Evolutionary conservation across 2,329 filamentous ascomycete genomes (phyloP), one percentile per base, ranked within the genome.

Genomic region (Fusarium torulosum): DNA sequence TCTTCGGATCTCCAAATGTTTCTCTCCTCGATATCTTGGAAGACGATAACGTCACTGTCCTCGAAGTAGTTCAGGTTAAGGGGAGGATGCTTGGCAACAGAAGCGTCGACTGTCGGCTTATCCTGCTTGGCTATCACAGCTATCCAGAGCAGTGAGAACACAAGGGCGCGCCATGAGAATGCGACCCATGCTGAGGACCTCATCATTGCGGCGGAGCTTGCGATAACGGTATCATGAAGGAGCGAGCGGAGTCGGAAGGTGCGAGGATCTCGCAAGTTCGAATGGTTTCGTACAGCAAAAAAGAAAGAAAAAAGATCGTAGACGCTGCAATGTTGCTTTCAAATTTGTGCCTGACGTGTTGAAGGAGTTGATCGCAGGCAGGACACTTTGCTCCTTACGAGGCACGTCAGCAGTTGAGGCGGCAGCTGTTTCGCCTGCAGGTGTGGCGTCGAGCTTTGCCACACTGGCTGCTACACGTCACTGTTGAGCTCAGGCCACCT

Each of bases 21-120:
- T 61, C 85, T 84, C 40, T 85, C 85, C 15, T 84, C 78, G 49
- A 82, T 75, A 76, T 97, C 91, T 72, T 91, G 89, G 75, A 93
- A 89, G 44, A 98, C 80, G 60, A 97, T 84, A 51, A 91, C 87
- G 77, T 97, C 90, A 69, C 92, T 94, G 77, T 95, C 92, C 75
- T 96, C 90, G 76, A 99, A 98, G 80, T 97, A 99, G 80, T 91
- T 91, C 69, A 97, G 82, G 76, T 89, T 89, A 53, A 81, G 76
- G 1, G 93, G 92, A 53, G 84, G 79, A 72, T 89, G 83, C 43
- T 91, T 82, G 80, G 97, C 92, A 45, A 85, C 79, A 53, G 83
- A 91, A 60, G 84, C 81, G 64, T 85, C 83, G 73, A 97, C 85
- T 56, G 84, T 84, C 23, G 94, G 94, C 47, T 84, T 83, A 74